Conservation (phyloP, 1,284 basidiomycete species). For the Mycena sp. region DNA sequence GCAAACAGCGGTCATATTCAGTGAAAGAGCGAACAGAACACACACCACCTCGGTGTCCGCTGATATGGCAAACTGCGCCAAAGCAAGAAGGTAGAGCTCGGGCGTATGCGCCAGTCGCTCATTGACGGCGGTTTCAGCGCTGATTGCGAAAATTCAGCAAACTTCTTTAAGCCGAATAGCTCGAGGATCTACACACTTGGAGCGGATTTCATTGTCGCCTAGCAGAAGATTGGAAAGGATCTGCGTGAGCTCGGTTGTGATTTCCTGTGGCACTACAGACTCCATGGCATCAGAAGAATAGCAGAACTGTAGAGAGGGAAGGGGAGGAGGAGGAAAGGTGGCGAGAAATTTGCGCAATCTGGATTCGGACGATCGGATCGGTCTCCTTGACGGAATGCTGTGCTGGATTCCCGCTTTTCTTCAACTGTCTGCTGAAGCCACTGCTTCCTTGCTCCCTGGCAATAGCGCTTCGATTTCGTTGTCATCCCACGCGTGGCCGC, state of each 20-base stretch:
- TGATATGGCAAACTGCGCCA: conserved; percentile 77
- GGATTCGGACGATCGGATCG: not conserved
- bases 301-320: not conserved
- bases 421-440: no score
- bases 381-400: not conserved
- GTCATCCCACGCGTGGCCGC: not conserved
- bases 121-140: conserved; percentile 82
- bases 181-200: conserved; percentile 58
- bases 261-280: conserved; percentile 61
- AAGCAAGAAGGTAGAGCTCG: conserved; percentile 77
- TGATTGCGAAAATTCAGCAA: conserved; percentile 39
- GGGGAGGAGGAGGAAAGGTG: not conserved
- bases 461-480: not conserved
- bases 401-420: not conserved
- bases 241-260: conserved; percentile 77
- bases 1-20: no score
- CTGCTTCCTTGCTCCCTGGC: conserved; percentile 5
- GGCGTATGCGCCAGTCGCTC: conserved; percentile 79
- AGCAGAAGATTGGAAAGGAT: conserved; percentile 84
- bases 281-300: conserved; percentile 26
- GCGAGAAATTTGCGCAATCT: not conserved
- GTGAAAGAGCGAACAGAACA: no score
- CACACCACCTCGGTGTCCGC: conserved; percentile 79
- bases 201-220: conserved; percentile 80
- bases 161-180: not conserved